Base-by-base conservation (phyloP, 176 grass and related monocot species). In the Bonia amplexicaulis region DNA sequence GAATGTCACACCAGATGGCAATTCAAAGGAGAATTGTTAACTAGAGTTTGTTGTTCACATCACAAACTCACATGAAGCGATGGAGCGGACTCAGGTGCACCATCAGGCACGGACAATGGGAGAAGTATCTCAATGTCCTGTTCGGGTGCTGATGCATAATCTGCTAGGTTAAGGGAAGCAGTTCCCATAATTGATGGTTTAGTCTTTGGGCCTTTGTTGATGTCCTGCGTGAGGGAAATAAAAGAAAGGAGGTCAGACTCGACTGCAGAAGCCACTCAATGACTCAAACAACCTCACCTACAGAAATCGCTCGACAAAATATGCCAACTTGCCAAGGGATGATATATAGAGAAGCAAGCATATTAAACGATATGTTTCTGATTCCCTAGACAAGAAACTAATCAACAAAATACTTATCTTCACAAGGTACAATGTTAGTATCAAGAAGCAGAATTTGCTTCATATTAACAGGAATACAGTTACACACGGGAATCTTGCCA, bases 131-230 rank as follows among this genome's bases (percentile, higher is more conserved):
- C 86, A 47, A 94, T 92, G 37, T 74, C 86, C 68, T 92, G 90
- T 40, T 87, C 71, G 7, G 87, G 65, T 35, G 92, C 72, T 39
- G 90, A 73, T 68, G 86, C 87, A 85, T 92, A 94, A 53, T 96
- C 88, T 25, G 93, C 90, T 49, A 99, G 82, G 78, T 94, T 92
- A 25, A 99, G 69, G 33, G 79, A 84, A 67, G 92, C 81, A 55
- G 89, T 85, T 79, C 93, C 97, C 26, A 99, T 62, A 86, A 96
- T 71, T 48, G 93, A 81, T 84, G 90, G 89, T 76, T 99, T 99
- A 88, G 74, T 91, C 81, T 93, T 99, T 37, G 86, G 68, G 58
- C 90, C 92, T 81, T 86, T 85, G 73, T 89, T 95, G 44, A 41
- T 33, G 9, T 83, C 88, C 93, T 95, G 82, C 14, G 35, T n/a